phyloP scores from a whole-genome alignment of 805 yeast species.

The Hanseniaspora clermontiae region DNA sequence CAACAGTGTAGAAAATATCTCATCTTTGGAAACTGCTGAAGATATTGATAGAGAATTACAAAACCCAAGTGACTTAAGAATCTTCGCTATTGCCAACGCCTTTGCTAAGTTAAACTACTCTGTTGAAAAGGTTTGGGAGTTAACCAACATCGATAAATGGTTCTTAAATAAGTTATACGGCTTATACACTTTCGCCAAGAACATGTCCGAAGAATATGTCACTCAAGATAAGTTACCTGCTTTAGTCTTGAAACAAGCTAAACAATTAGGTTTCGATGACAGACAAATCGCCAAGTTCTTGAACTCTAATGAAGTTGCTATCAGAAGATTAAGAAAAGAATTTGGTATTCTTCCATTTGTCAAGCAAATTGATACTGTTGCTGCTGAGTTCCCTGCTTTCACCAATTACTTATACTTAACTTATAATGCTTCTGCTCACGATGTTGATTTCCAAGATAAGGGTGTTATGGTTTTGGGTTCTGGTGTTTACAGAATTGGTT shows the following conservation, averaged over 20 bases:
- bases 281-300: constrained; percentile 77
- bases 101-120: constrained; percentile 66
- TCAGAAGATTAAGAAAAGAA: constrained; percentile 68
- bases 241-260: constrained; percentile 59
- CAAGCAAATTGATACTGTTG: constrained; percentile 91
- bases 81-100: constrained; percentile 94
- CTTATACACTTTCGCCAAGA: constrained; percentile 57
- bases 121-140: constrained; percentile 80
- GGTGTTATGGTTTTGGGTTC: constrained; percentile 94
- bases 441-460: constrained; percentile 71
- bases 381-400: constrained; percentile 97
- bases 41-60: constrained; percentile 87
- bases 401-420: constrained; percentile 94
- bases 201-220: constrained; percentile 43
- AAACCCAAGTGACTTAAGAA: constrained; percentile 94
- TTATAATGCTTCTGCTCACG: constrained; percentile 79
- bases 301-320: constrained; percentile 52
- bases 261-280: constrained; percentile 90
- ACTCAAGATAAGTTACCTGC: constrained; percentile 45
- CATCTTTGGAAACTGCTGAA: constrained; percentile 34
- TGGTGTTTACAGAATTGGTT: constrained; percentile 98
- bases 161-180: constrained; percentile 75
- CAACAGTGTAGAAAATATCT: constrained; percentile 63
- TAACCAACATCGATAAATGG: constrained; percentile 93
- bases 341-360: constrained; percentile 82